These are phyloP conservation scores for Parmales sp. DNA, from an alignment of 108 stramenopile genomes.

Conservation along the genomic window DNA sequence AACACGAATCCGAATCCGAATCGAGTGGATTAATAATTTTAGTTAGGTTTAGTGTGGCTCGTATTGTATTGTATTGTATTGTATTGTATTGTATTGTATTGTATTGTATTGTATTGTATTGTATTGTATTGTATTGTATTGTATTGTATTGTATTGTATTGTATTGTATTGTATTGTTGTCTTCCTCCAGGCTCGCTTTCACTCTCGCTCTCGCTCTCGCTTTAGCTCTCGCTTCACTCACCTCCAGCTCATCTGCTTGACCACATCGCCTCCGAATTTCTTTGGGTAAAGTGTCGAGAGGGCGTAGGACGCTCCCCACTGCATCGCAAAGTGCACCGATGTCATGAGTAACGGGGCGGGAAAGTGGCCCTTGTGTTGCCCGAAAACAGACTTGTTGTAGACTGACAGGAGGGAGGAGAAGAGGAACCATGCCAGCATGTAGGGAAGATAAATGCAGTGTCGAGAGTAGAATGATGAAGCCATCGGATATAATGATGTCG, in stretches of 20 bases:
- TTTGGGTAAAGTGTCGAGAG: conserved; percentile 42
- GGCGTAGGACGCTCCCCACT: conserved; percentile 58
- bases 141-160: too few relatives aligned
- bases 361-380: conserved; percentile 49
- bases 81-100: too few relatives aligned
- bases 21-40: neutral
- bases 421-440: conserved; percentile 76
- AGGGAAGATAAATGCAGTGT: conserved; percentile 62
- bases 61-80: too few relatives aligned
- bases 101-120: too few relatives aligned
- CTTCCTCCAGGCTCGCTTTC: neutral
- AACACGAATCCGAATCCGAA: neutral
- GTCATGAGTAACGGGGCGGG: conserved; percentile 76
- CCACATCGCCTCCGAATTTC: conserved; percentile 45
- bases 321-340: conserved; percentile 62
- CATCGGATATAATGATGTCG: too few relatives aligned
- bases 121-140: too few relatives aligned
- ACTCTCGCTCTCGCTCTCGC: too few relatives aligned
- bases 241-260: conserved; percentile 57
- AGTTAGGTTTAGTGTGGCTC: too few relatives aligned
- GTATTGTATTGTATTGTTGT: neutral
- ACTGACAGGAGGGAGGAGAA: conserved; percentile 57
- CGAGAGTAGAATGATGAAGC: conserved; percentile 41
- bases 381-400: conserved; percentile 32
- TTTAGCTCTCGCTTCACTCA: conserved; percentile 39